phyloP scores from a whole-genome alignment of 441 rosid species.

The Omphalea diandra region DNA sequence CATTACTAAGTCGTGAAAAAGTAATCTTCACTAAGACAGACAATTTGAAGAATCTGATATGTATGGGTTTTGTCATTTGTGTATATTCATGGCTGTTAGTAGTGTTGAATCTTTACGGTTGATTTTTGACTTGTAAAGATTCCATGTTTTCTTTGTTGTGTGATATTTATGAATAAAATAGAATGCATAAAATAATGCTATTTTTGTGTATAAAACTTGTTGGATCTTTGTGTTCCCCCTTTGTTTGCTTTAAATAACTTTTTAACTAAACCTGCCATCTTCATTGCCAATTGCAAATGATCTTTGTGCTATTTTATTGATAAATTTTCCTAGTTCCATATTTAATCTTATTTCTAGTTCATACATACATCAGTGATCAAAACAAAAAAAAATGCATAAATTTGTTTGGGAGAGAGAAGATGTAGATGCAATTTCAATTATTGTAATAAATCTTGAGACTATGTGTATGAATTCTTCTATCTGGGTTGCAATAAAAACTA shows the following conservation, averaged over 20 bases:
- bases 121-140: conserved; percentile 4
- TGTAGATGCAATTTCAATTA: neutral
- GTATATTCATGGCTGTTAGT: neutral
- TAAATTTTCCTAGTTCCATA: neutral
- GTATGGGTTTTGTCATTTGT: conserved; percentile 13
- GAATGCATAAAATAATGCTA: neutral
- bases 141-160: conserved; percentile 1
- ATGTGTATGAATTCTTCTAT: neutral
- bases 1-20: neutral
- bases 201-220: neutral
- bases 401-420: neutral
- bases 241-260: no score
- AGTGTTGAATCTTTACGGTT: conserved; percentile 1
- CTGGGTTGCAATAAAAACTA: neutral
- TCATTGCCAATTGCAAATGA: neutral
- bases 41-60: conserved; percentile 12
- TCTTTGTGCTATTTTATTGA: neutral
- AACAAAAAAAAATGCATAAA: neutral
- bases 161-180: conserved; percentile 1
- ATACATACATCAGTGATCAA: neutral
- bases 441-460: neutral
- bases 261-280: neutral
- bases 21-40: conserved; percentile 17
- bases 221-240: neutral
- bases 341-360: neutral